These are phyloP conservation scores for Neonectria coccinea DNA, from an alignment of 2,329 filamentous ascomycete genomes.

Conservation along the genomic window DNA sequence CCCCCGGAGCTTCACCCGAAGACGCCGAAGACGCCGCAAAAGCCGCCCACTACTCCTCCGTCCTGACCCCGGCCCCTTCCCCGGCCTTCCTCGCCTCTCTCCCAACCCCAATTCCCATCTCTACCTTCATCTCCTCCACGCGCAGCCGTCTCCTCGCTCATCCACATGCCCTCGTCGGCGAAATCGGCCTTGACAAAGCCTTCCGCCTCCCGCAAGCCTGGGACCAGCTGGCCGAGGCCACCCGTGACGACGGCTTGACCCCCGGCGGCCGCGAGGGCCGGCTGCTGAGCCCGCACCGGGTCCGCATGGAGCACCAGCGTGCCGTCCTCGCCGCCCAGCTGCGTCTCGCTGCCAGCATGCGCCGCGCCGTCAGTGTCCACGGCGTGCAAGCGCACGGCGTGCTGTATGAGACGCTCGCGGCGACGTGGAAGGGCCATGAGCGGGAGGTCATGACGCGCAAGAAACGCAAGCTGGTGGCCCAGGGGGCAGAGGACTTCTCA, in stretches of 20 bases:
- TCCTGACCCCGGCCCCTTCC: slow-evolving; percentile 68
- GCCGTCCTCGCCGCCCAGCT: slow-evolving; percentile 75
- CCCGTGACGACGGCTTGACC: slow-evolving; percentile 61
- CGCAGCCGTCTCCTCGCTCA: slow-evolving; percentile 65
- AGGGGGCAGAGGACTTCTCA: slow-evolving; percentile 60
- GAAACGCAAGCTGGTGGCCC: slow-evolving; percentile 64
- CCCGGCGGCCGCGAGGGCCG: slow-evolving; percentile 79
- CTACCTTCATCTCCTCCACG: slow-evolving; percentile 67
- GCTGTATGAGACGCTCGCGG: slow-evolving; percentile 72
- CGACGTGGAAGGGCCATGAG: slow-evolving; percentile 79
- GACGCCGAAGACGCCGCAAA: slow-evolving; percentile 52
- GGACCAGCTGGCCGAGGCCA: slow-evolving; percentile 51
- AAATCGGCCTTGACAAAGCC: slow-evolving; percentile 81
- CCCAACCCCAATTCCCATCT: slow-evolving; percentile 71
- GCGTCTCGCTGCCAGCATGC: slow-evolving; percentile 75
- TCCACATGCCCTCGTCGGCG: slow-evolving; percentile 77
- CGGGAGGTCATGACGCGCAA: slow-evolving; percentile 69
- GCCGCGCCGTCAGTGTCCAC: slow-evolving; percentile 75
- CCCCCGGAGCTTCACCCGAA: slow-evolving; percentile 3
- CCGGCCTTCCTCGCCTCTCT: slow-evolving; percentile 61
- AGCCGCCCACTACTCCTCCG: slow-evolving; percentile 72
- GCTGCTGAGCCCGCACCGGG: slow-evolving; percentile 73
- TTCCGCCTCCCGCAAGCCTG: slow-evolving; percentile 77
- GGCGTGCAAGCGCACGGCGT: slow-evolving; percentile 82
- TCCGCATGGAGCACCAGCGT: slow-evolving; percentile 76